A percentile compares a stretch with the other conserved stretches of the same genome.
Conservation (phyloP, 805 yeast genomes). For the Starmerella riodocensis region DNA sequence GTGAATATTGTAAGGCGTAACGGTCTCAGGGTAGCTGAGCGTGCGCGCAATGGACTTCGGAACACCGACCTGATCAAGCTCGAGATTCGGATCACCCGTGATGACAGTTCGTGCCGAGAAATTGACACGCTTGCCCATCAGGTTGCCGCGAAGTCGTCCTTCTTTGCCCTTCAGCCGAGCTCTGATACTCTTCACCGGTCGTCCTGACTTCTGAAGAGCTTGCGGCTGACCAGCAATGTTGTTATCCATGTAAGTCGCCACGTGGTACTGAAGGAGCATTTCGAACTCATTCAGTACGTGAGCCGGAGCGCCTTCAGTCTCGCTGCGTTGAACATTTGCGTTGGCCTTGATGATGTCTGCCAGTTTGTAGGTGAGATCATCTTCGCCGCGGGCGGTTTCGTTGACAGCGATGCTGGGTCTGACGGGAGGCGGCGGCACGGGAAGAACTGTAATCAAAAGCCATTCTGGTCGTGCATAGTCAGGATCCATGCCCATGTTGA, state of each 20-base stretch:
- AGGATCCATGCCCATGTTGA: conserved; percentile 74
- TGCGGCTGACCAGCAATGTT: conserved; percentile 99
- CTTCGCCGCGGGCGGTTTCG: conserved; percentile 97
- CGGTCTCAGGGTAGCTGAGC: conserved; percentile 90
- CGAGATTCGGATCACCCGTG: conserved; percentile 97
- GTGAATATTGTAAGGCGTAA: conserved; percentile 94
- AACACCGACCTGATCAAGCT: conserved; percentile 96
- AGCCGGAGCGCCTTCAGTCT: conserved; percentile 98
- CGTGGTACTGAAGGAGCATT: conserved; percentile 88
- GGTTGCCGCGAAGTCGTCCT: conserved; percentile 95
- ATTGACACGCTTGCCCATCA: conserved; percentile 99
- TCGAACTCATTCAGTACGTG: conserved; percentile 96
- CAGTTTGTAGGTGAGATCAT: conserved; percentile 92
- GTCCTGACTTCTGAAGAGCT: conserved; percentile 94
- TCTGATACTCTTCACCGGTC: conserved; percentile 95
- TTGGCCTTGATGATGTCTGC: conserved; percentile 96
- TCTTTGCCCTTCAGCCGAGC: conserved; percentile 99
- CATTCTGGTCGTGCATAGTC: conserved; percentile 98
- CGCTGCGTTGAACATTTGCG: conserved; percentile 90
- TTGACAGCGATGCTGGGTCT: conserved; percentile 97
- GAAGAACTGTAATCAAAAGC: conserved; percentile 93
- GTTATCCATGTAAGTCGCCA: conserved; percentile 98
- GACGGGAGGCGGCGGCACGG: conserved; percentile 99
- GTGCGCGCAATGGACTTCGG: conserved; percentile 95
- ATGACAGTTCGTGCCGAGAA: conserved; percentile 98